Evolutionary conservation across 2,329 filamentous ascomycete species (phyloP), one percentile per base, ranked within the genome.

Genomic region (Fusarium irregulare): DNA sequence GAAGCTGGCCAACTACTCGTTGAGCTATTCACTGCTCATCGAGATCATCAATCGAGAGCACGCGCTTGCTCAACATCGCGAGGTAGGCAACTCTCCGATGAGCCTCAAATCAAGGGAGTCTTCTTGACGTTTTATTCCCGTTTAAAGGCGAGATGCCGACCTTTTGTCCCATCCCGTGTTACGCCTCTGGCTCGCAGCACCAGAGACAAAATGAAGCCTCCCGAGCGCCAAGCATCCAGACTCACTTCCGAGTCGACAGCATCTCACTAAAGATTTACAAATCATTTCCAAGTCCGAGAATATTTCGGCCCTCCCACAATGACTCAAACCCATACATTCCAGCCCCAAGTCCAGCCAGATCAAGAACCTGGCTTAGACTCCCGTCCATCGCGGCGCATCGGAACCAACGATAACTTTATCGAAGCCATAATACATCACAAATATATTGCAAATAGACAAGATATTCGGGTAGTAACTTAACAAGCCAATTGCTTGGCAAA

Each of bases 391-490:
- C 28, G 34, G 13, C 18, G 6, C 8, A 44, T 44, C 48, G 21
- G 5, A 13, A 10, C 1, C 1, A 25, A 3, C 2, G 11, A 11
- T 37, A 64, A 40, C 20, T 4, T 18, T 12, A 40, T 57, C 21
- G 9, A 8, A 11, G 4, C n/a, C 25, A 12, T 3, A 10, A 37
- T 23, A 23, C 6, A 40, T 44, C 14, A 45, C 4, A 13, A 11
- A 25, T 12, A 27, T 37, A 44, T 4, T 64, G 50, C 20, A 64
- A 64, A 13, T 2, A 46, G 50, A 7, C 18, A 45, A 40, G 34
- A 42, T 42, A 25, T 6, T 21, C 23, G 14, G 8, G 4, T 14
- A 18, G 41, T 10, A 4, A 44, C 21, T 11, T 11, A 7, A 3
- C 13, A 48, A 10, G 21, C 7, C 30, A 14, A 37, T 25, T 21